Percentiles rank a stretch among this genome's conserved stretches.
Evolutionary conservation across 2,329 filamentous ascomycete genomes (phyloP).

Genomic region (Penicillium sp.): DNA sequence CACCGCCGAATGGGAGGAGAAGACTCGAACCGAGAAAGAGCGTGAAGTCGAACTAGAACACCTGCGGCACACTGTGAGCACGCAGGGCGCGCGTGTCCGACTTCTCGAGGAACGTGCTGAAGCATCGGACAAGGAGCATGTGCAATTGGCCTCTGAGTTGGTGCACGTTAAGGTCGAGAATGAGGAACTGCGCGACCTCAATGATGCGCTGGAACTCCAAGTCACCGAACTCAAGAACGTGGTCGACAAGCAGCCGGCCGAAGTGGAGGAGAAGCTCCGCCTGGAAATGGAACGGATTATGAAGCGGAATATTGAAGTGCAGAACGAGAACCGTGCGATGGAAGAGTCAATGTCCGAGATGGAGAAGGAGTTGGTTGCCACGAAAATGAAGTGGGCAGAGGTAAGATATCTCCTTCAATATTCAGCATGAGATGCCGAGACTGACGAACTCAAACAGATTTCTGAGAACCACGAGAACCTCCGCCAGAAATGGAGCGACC

Average conservation of each 20-base stretch:
- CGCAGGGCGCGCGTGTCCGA: conserved; percentile 72
- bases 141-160: conserved; percentile 83
- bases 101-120: conserved; percentile 84
- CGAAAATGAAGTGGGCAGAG: conserved; percentile 94
- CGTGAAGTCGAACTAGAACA: conserved; percentile 76
- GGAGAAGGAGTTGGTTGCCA: conserved; percentile 86
- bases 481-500: conserved; percentile 72
- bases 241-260: conserved; percentile 83
- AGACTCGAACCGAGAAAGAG: conserved; percentile 75
- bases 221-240: conserved; percentile 80
- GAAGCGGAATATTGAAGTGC: conserved; percentile 86
- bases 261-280: conserved; percentile 78
- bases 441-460: conserved; percentile 50
- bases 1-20: conserved; percentile 86
- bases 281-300: conserved; percentile 88
- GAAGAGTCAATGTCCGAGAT: conserved; percentile 90
- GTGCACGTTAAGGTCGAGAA: conserved; percentile 93
- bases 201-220: conserved; percentile 81
- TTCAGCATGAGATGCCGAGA: neutral
- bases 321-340: conserved; percentile 83
- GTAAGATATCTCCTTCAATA: conserved; percentile 53
- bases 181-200: conserved; percentile 81
- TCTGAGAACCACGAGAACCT: conserved; percentile 68
- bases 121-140: conserved; percentile 84
- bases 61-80: conserved; percentile 64